Evolutionary conservation across 306 rosid species (phyloP), one percentile per base, ranked within the genome.

Genomic region (Cucumis cinereus): DNA sequence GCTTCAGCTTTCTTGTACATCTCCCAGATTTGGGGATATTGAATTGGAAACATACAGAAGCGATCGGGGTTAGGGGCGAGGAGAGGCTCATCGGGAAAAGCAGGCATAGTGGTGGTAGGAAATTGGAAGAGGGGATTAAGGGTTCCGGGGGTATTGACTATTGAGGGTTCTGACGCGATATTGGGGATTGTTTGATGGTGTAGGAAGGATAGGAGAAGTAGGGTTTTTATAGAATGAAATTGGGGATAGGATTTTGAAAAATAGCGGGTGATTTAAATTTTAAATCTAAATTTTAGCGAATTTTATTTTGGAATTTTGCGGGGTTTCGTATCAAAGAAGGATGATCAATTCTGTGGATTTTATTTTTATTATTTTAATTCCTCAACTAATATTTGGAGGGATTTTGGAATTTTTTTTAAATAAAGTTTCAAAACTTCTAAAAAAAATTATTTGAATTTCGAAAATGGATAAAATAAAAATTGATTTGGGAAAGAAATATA

Each of bases 1-100:
- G 98, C 98, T 73, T 89, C 92, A 10, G 96, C 96, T 77, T 91
- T 93, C 85, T 93, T 93, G 83, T 93, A 93, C 98, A 93, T 93
- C 6, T 93, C 96, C 98, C 98, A 93, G 8, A 93, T 88, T 43
- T 89, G 83, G 0, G 97, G 98, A 84, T 85, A 93, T 4, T 93
- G 88, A 23, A 93, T 93, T 0, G 98, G 98, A 62, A 93, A 93
- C 98, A 93, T 93, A 22, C 97, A 91, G 86, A 93, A 93, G 0
- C 98, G 84, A 5, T 89, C 98, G 0, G 97, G 92, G 83, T 88
- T 93, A 3, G 92, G 76, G 0, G 93, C 87, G 1, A 93, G 84
- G 59, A 91, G 73, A 0, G 98, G 97, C 81, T 93, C 97, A 69
- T 93, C 96, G 0, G 92, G 90, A 30, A 85, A 47, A 0, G 91